Evolutionary conservation across 1,284 basidiomycete genomes (phyloP).

Genomic region (Tremellales sp.): DNA sequence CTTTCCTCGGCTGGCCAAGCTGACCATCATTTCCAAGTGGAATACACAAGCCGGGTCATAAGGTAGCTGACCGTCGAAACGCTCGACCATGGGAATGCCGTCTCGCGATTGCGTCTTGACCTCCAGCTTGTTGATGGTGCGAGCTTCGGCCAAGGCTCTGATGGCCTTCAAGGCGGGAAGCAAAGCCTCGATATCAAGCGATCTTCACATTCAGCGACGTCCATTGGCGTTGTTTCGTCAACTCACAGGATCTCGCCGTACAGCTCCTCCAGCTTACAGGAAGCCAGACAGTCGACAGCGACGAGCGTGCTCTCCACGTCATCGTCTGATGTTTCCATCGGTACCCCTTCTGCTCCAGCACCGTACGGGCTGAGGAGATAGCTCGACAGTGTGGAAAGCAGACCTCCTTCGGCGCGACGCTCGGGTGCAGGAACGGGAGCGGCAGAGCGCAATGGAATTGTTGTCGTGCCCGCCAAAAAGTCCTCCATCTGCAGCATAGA

Average conservation of each 20-base stretch:
- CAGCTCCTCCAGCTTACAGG: constrained; percentile 88
- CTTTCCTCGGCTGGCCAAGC: constrained; percentile 70
- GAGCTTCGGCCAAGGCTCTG: constrained; percentile 74
- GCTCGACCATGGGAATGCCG: constrained; percentile 20
- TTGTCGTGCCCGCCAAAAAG: constrained; percentile 81
- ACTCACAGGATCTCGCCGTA: constrained; percentile 87
- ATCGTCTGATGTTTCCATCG: constrained; percentile 72
- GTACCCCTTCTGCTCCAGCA: constrained; percentile 61
- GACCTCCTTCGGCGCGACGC: constrained; percentile 73
- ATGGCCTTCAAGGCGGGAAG: constrained; percentile 78
- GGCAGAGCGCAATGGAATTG: constrained; percentile 78
- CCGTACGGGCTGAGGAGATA: constrained; percentile 95
- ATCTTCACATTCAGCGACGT: constrained; percentile 51
- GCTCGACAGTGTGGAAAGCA: constrained; percentile 89
- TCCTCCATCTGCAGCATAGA: constrained; percentile 95
- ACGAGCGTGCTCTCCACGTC: constrained; percentile 93
- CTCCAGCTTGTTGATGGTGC: constrained; percentile 34
- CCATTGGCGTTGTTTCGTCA: neutral
- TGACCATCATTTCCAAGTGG: constrained; percentile 89
- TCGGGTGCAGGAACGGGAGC: constrained; percentile 61
- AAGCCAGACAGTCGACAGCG: constrained; percentile 90
- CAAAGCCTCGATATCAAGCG: constrained; percentile 70
- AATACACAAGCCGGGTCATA: constrained; percentile 95
- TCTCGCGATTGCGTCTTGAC: constrained; percentile 53
- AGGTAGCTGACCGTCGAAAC: constrained; percentile 56